Evolutionary conservation across 768 basidiomycete species (phyloP).

Genomic region (Russula compacta): DNA sequence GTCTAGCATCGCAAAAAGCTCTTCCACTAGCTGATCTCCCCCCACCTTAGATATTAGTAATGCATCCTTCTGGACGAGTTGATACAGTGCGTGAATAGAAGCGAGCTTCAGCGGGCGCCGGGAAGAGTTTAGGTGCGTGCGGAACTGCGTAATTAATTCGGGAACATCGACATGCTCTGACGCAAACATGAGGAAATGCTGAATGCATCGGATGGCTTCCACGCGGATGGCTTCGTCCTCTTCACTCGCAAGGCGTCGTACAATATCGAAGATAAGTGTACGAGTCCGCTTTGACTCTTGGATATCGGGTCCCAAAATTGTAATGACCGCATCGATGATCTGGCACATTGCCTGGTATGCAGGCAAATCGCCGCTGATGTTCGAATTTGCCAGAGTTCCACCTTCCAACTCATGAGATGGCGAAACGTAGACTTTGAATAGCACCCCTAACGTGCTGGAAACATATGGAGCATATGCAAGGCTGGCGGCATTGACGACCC

Average conservation of each 20-base stretch:
- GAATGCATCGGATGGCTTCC: slow-evolving; percentile 92
- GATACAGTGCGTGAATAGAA: slow-evolving; percentile 92
- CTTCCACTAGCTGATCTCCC: slow-evolving; percentile 88
- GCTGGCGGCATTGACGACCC: slow-evolving; percentile 87
- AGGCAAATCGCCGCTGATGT: slow-evolving; percentile 83
- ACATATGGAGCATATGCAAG: slow-evolving; percentile 87
- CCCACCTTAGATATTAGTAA: slow-evolving; percentile 86
- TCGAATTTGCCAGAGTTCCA: slow-evolving; percentile 71
- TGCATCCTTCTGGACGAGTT: slow-evolving; percentile 93
- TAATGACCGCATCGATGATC: slow-evolving; percentile 88
- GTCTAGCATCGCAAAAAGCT: slow-evolving; percentile 91
- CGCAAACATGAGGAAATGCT: slow-evolving; percentile 95
- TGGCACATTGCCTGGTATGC: slow-evolving; percentile 88
- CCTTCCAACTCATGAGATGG: slow-evolving; percentile 93
- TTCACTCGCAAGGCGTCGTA: slow-evolving; percentile 77
- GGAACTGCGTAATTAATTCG: slow-evolving; percentile 68
- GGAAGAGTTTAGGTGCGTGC: slow-evolving; percentile 69
- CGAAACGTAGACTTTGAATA: slow-evolving; percentile 81
- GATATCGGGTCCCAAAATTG: slow-evolving; percentile 90
- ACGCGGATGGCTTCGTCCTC: slow-evolving; percentile 83
- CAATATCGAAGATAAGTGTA: slow-evolving; percentile 74
- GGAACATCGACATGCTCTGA: slow-evolving; percentile 78
- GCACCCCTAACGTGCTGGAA: slow-evolving; percentile 77
- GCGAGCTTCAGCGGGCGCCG: slow-evolving; percentile 84
- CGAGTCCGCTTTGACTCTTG: slow-evolving; percentile 77